Percentiles rank a stretch among this genome's conserved stretches.
These are phyloP conservation scores for Tetraselmis striata DNA, from an alignment of 139 green algal genomes.

Conservation along the genomic window DNA sequence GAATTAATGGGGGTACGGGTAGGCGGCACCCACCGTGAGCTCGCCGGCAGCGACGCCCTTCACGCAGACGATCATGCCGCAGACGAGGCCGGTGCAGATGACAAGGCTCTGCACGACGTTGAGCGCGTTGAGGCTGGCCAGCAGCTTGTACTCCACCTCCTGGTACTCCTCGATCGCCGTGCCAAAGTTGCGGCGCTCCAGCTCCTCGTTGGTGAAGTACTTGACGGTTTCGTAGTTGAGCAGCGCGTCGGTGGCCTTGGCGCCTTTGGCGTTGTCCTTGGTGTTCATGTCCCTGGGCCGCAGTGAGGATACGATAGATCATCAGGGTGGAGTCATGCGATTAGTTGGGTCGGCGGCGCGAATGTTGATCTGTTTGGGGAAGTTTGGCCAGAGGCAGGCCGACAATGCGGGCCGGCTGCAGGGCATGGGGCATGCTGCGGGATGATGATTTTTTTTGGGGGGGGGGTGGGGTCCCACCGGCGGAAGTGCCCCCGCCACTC, in stretches of 20 bases:
- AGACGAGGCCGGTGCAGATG: slow-evolving; percentile 61
- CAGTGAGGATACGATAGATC: no score
- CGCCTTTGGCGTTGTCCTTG: slow-evolving; percentile 65
- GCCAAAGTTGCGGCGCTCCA: slow-evolving; percentile 53
- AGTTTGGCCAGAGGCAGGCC: no score
- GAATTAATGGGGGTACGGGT: no score
- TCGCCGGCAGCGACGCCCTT: slow-evolving; percentile 34
- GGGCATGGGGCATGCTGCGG: no score
- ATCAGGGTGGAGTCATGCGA: no score
- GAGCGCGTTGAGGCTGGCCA: slow-evolving; percentile 58
- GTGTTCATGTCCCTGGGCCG: slow-evolving; percentile 50
- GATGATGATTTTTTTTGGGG: no score
- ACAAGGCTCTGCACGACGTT: slow-evolving; percentile 78
- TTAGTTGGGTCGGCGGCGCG: no score
- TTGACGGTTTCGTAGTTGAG: slow-evolving; percentile 88
- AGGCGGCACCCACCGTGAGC: slow-evolving; percentile 72
- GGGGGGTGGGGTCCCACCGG: slow-evolving; percentile 35
- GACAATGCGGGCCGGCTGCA: no score
- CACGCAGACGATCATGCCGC: slow-evolving; percentile 59
- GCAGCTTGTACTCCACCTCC: slow-evolving; percentile 30
- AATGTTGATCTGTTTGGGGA: no score
- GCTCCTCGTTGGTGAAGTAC: slow-evolving; percentile 74
- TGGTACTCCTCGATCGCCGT: slow-evolving; percentile 71
- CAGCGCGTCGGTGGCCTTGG: slow-evolving; percentile 73
- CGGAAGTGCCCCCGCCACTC: slow-evolving; percentile 71